Evolutionary conservation across 1,284 basidiomycete species (phyloP), one percentile per base, ranked within the genome.

Genomic region (Rhodotorula sp.): DNA sequence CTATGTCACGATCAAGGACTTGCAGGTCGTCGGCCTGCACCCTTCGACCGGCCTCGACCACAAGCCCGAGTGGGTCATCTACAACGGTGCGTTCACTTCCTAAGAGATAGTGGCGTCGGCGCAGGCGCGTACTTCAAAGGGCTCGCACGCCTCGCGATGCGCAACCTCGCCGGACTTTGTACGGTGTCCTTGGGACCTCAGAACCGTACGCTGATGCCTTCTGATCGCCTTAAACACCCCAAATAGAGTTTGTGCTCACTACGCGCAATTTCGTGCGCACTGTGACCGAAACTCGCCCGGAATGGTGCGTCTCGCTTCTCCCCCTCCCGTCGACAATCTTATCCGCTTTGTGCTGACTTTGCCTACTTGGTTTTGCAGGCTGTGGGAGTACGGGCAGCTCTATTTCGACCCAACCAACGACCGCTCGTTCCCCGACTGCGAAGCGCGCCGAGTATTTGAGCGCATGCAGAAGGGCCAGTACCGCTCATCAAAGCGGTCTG

Each of bases 1-100:
- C 1, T 76, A 77, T 67, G 37, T 62, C 16, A 75, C 73, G 52
- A 54, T 76, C 65, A 68, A 67, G 56, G 71, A 68, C 31, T 26
- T 67, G 16, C 69, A 67, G 44, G 57, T 53, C 44, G 65, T 61
- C 31, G 62, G 50, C 8, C 80, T 78, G 88, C 95, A 99, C 80
- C 92, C 95, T 10, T 92, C 90, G 9, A 95, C 92, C 72, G 93
- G 94, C 37, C 83, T 99, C 58, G 92, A 96, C 75, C 87, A 87
- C n/a, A 89, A 89, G 67, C 94, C 95, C 0, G 94, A 98, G 77
- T 99, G 94, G 92, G 92, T 98, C 22, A 81, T 97, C 52, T 99
- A 96, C 85, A 96, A 99, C 80, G 96, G 81, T 67, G 48, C 62
- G 58, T 63, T 28, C 48, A 30, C 37, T 40, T 22, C 44, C 9